A percentile compares a stretch with the other conserved stretches of the same genome.
Conservation (phyloP, 495 filamentous ascomycete species). For the Clavariopsis aquatica region DNA sequence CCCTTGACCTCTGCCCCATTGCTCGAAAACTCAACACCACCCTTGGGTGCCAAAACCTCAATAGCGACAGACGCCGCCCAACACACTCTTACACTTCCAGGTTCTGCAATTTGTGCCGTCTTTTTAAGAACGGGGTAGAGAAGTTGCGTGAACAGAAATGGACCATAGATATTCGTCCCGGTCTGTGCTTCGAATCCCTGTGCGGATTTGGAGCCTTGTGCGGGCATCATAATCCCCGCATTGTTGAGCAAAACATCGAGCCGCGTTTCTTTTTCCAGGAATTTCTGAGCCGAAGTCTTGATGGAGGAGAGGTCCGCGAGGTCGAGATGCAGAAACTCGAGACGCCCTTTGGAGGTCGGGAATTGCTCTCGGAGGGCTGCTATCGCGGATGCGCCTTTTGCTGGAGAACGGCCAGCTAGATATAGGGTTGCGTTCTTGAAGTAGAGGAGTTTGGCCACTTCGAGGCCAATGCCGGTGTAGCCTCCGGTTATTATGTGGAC, state of each 20-base stretch:
- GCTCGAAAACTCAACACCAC: constrained; percentile 20
- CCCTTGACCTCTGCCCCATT: background rate
- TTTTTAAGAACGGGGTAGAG: constrained; percentile 50
- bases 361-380: constrained; percentile 33
- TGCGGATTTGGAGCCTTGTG: constrained; percentile 42
- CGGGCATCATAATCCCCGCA: constrained; percentile 50
- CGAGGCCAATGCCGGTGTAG: constrained; percentile 44
- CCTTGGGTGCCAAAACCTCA: constrained; percentile 34
- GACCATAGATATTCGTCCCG: constrained; percentile 53
- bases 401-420: constrained; percentile 45
- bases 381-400: constrained; percentile 46
- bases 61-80: constrained; percentile 45
- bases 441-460: constrained; percentile 50
- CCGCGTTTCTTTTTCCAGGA: constrained; percentile 46
- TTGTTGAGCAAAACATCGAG: constrained; percentile 58
- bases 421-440: constrained; percentile 46
- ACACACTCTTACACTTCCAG: constrained; percentile 46
- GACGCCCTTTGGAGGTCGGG: constrained; percentile 38
- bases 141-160: constrained; percentile 50
- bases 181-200: constrained; percentile 52
- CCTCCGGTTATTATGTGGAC: constrained; percentile 40
- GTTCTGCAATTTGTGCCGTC: constrained; percentile 41
- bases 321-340: constrained; percentile 51
- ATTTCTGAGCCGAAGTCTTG: constrained; percentile 47
- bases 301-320: constrained; percentile 52